Conservation (phyloP, 23 red algal species). For the Cyanidium caldarium region DNA sequence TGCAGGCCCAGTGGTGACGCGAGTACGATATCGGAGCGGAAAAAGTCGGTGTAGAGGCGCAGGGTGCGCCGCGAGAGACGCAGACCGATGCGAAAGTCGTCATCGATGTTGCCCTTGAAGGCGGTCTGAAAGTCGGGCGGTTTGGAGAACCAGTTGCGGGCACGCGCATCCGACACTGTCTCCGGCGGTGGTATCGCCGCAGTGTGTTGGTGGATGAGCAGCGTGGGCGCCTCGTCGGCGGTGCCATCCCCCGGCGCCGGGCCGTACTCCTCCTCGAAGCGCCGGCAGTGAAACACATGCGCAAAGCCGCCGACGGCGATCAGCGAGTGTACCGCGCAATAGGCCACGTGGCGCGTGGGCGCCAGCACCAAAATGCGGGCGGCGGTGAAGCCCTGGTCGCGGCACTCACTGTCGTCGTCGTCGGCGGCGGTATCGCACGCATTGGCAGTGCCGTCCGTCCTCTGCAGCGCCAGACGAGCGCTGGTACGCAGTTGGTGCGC, state of each 20-base stretch:
- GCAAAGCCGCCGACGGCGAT: slow-evolving; percentile 10
- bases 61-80: slow-evolving; percentile 23
- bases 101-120: slow-evolving; percentile 80
- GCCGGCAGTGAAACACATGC: background rate
- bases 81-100: slow-evolving; percentile 79
- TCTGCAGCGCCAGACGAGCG: background rate
- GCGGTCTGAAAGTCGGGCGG: slow-evolving; percentile 25
- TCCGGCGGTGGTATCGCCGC: background rate
- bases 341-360: slow-evolving; percentile 60
- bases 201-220: background rate
- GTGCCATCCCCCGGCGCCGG: slow-evolving; percentile 9
- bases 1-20: slow-evolving; percentile 67
- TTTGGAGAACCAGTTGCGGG: slow-evolving; percentile 4
- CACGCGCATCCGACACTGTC: background rate
- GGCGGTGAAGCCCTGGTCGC: slow-evolving; percentile 56
- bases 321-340: slow-evolving; percentile 34
- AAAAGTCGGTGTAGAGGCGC: slow-evolving; percentile 61
- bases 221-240: background rate
- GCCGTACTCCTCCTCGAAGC: slow-evolving; percentile 64
- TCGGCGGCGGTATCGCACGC: background rate
- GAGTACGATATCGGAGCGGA: slow-evolving; percentile 55
- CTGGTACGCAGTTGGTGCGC: background rate
- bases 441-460: too few species aligned
- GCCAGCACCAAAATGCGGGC: slow-evolving; percentile 45
- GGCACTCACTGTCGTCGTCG: background rate